Evolutionary conservation across 2,329 filamentous ascomycete genomes (phyloP).

Genomic region (Tolypocladium ovalisporum): DNA sequence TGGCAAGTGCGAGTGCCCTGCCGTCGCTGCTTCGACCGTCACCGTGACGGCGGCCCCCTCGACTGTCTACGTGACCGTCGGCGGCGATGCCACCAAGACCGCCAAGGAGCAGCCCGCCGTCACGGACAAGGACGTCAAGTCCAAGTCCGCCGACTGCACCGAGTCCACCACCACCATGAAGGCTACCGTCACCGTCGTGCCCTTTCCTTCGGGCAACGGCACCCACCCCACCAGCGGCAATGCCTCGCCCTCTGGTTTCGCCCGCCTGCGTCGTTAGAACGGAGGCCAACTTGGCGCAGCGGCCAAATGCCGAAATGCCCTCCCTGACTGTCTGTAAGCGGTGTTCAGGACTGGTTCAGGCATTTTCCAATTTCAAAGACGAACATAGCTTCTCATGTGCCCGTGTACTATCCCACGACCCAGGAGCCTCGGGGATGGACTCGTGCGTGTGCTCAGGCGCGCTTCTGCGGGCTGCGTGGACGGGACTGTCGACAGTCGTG

Average conservation of each 20-base stretch:
- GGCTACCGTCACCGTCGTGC: conserved; percentile 25
- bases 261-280: conserved; percentile 20
- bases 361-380: not conserved
- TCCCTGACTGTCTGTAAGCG: not conserved
- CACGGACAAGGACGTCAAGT: conserved; percentile 8
- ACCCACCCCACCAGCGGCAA: conserved; percentile 20
- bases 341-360: not conserved
- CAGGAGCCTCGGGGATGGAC: not conserved
- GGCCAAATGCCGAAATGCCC: not conserved
- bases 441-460: not conserved
- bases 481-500: not conserved
- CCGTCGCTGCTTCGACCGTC: conserved; percentile 8
- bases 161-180: conserved; percentile 14
- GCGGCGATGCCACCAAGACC: conserved; percentile 10
- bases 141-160: conserved; percentile 10
- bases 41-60: conserved; percentile 20
- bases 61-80: conserved; percentile 25
- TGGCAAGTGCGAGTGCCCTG: conserved; percentile 6
- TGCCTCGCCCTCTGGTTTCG: conserved; percentile 23
- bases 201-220: conserved; percentile 29
- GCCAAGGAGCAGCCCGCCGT: conserved; percentile 10
- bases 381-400: not conserved
- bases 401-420: not conserved
- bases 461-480: not conserved
- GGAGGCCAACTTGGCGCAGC: not conserved